Conservation (phyloP, 352 stramenopile genomes). For the Globisporangium spiculum region DNA sequence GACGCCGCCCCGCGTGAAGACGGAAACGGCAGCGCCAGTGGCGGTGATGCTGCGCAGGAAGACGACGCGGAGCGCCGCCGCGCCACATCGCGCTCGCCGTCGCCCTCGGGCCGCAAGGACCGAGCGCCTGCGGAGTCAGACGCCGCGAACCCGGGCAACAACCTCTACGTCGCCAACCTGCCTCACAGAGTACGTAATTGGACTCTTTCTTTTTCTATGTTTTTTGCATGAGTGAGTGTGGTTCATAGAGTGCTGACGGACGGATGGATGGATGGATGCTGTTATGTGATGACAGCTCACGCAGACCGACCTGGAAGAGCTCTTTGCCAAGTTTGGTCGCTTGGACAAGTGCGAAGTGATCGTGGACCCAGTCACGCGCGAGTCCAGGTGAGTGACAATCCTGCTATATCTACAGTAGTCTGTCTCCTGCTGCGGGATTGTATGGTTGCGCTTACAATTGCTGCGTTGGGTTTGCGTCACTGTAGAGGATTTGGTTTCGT, state of each 20-base stretch:
- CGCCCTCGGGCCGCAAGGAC: slow-evolving; percentile 18
- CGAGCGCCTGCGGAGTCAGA: slow-evolving; percentile 16
- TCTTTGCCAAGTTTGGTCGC: slow-evolving; percentile 73
- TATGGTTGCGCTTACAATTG: background rate
- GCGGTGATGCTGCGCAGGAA: background rate
- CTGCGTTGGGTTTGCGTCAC: background rate
- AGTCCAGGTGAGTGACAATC: slow-evolving; percentile 46
- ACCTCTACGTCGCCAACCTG: slow-evolving; percentile 79
- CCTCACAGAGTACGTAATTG: slow-evolving; percentile 36
- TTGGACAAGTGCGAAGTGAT: slow-evolving; percentile 82
- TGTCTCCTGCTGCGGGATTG: background rate
- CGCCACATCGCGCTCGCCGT: slow-evolving; percentile 43
- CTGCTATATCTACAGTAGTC: background rate
- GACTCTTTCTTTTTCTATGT: background rate
- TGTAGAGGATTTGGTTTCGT: slow-evolving; percentile 73
- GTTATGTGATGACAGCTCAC: slow-evolving; percentile 22
- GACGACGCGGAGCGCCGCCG: slow-evolving; percentile 12
- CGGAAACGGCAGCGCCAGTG: too few species aligned
- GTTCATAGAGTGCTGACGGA: background rate
- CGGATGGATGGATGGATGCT: background rate
- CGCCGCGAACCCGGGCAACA: slow-evolving; percentile 66
- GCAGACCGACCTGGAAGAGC: slow-evolving; percentile 59
- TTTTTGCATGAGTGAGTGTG: background rate
- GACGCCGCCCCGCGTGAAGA: too few species aligned
- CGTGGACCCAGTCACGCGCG: slow-evolving; percentile 67